A percentile compares a stretch with the other conserved stretches of the same genome.
Evolutionary conservation across 805 yeast genomes (phyloP).

Genomic region (Trichomonascus vanleenenianus): DNA sequence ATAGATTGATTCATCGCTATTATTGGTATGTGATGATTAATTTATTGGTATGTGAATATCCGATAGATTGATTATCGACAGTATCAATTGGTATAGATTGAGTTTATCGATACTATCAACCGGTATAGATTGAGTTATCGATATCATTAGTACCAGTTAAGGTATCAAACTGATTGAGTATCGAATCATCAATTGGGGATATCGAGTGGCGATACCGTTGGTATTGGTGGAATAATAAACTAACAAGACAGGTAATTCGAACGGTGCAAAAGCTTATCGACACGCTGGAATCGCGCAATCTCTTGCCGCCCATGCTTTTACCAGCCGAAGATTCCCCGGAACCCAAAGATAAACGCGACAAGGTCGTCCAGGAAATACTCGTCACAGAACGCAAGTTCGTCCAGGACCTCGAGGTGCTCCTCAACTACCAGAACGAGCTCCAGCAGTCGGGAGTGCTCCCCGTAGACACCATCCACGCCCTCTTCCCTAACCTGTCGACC

Average conservation of each 20-base stretch:
- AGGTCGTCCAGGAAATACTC: constrained; percentile 75
- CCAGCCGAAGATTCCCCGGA: constrained; percentile 20
- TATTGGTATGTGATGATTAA: no score
- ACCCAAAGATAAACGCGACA: constrained; percentile 53
- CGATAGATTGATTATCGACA: no score
- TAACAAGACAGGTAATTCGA: constrained; percentile 40
- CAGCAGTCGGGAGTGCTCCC: constrained; percentile 58
- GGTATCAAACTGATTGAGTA: no score
- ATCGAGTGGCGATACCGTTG: no score
- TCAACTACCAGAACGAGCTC: constrained; percentile 60
- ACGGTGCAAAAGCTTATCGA: constrained; percentile 63
- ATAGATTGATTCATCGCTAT: no score
- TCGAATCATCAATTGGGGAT: no score
- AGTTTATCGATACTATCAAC: no score
- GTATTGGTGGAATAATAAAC: no score
- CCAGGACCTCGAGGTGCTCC: constrained; percentile 74
- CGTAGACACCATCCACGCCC: constrained; percentile 67
- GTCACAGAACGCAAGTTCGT: constrained; percentile 91
- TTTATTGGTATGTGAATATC: no score
- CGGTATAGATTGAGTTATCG: no score
- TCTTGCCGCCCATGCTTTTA: constrained; percentile 7
- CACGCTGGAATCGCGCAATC: constrained; percentile 25
- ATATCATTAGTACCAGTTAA: no score
- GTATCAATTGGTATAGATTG: no score
- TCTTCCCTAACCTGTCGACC: constrained; percentile 79